Base-by-base conservation (phyloP, 768 basidiomycete genomes). In the Lepiota subincarnata region DNA sequence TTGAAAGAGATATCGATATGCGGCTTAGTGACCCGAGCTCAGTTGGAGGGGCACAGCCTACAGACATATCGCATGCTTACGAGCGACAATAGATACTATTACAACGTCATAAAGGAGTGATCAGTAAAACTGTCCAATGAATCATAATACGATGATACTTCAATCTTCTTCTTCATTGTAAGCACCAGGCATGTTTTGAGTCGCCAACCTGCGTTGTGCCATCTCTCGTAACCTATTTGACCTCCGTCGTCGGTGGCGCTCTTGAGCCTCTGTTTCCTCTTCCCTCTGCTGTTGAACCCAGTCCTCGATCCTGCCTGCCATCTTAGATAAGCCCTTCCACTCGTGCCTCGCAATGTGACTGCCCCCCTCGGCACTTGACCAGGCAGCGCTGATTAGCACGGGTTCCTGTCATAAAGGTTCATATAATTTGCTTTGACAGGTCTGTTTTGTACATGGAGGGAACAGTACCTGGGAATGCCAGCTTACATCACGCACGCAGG, bases 331-430 rank as follows among this genome's bases (percentile, higher is more conserved):
- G 5, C 95, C 94, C 69, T 95, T 97, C 92, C 94, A 99, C 70
- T 98, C 92, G 60, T 99, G 97, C 59, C 89, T 78, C 4, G 95
- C 96, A 19, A 99, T 81, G 39, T 84, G 78, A 35, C 92, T 93
- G 11, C 86, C 83, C 16, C 77, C 79, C 28, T 75, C 70, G 24
- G 73, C 72, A 36, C 72, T 77, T 39, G 87, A 84, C 96, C 97
- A 98, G 2, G 84, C 93, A 5, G 89, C 91, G 57, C 89, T 93
- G 85, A 99, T 88, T 43, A 99, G 65, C 18, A 88, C 84, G 36
- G 96, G 94, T 75, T 95, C 87, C 82, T 89, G 65, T 31, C 31
- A 40, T 31, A 50, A 8, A 41, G 24, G 2, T 24, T 47, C 14
- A 47, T 26, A 41, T 16, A 22, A 40, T 41, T 48, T 35, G 18